Evolutionary conservation across 2,329 filamentous ascomycete species (phyloP).

Genomic region (Fonsecaea monophora): DNA sequence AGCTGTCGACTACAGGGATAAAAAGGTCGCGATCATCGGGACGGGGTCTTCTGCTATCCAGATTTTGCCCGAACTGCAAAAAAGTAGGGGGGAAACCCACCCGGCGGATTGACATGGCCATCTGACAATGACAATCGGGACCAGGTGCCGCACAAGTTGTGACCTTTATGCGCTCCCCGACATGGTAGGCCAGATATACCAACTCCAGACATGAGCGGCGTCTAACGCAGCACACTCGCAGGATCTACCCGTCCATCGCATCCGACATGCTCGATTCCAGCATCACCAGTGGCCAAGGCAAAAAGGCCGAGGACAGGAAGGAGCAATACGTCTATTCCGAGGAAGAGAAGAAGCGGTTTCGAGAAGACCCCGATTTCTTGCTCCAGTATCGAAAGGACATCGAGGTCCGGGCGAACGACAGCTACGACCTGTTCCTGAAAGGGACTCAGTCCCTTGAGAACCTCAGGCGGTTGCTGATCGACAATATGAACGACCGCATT

Average conservation of each 20-base stretch:
- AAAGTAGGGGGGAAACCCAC: background rate
- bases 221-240: too few species aligned
- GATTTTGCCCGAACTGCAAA: background rate
- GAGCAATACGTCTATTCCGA: slow-evolving; percentile 29
- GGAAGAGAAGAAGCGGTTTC: slow-evolving; percentile 45
- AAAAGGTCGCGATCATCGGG: too few species aligned
- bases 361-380: slow-evolving; percentile 50
- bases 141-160: slow-evolving; percentile 38
- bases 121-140: too few species aligned
- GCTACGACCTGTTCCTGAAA: slow-evolving; percentile 53
- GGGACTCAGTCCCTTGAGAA: slow-evolving; percentile 50
- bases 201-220: too few species aligned
- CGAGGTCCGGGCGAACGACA: slow-evolving; percentile 52
- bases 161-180: slow-evolving; percentile 43
- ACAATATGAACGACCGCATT: slow-evolving; percentile 54
- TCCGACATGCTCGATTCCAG: slow-evolving; percentile 11
- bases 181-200: slow-evolving; percentile 30
- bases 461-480: slow-evolving; percentile 44
- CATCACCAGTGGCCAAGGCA: too few species aligned
- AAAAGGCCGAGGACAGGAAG: slow-evolving; percentile 10
- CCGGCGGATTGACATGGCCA: too few species aligned
- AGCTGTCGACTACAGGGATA: background rate
- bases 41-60: too few species aligned
- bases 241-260: slow-evolving; percentile 29
- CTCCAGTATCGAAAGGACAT: slow-evolving; percentile 54